Evolutionary conservation across 371 early-diverging fungal genomes (phyloP).

Genomic region (Parasitella parasitica): DNA sequence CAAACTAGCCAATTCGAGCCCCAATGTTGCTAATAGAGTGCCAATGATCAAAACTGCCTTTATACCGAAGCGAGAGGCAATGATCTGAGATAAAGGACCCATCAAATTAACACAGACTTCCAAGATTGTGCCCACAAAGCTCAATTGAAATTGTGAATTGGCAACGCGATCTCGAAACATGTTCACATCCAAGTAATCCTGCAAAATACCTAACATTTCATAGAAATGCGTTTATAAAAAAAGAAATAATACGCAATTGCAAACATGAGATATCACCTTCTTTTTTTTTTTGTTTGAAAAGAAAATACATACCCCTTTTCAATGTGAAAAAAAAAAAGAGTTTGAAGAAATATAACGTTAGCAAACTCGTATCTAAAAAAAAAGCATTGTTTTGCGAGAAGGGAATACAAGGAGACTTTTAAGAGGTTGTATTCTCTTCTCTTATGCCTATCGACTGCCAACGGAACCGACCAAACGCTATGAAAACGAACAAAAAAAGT

Average conservation of each 20-base stretch:
- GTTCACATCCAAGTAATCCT: constrained; percentile 15
- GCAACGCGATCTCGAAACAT: constrained; percentile 7
- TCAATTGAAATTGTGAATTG: constrained; percentile 17
- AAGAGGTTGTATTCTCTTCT: constrained; percentile 5
- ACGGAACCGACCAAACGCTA: not conserved
- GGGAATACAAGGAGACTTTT: constrained; percentile 7
- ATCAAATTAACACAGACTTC: constrained; percentile 26
- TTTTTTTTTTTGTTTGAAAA: too few species aligned
- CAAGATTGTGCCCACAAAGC: constrained; percentile 35
- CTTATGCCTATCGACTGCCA: too few species aligned
- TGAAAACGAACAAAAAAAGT: not conserved
- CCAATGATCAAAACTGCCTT: constrained; percentile 26
- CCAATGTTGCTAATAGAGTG: constrained; percentile 20
- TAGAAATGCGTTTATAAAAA: too few species aligned
- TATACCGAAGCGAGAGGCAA: constrained; percentile 23
- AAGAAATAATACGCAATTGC: too few species aligned
- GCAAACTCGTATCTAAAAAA: not conserved
- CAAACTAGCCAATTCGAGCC: constrained; percentile 32
- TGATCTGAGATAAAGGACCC: constrained; percentile 30
- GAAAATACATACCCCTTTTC: constrained; percentile 2
- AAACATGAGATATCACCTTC: not conserved
- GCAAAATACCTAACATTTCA: constrained; percentile 16
- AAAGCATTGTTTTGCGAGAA: not conserved
- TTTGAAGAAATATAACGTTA: not conserved
- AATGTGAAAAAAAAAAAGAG: not conserved